These are phyloP conservation scores for Metschnikowia kunwiensis DNA, from an alignment of 805 yeast genomes.

Conservation along the genomic window DNA sequence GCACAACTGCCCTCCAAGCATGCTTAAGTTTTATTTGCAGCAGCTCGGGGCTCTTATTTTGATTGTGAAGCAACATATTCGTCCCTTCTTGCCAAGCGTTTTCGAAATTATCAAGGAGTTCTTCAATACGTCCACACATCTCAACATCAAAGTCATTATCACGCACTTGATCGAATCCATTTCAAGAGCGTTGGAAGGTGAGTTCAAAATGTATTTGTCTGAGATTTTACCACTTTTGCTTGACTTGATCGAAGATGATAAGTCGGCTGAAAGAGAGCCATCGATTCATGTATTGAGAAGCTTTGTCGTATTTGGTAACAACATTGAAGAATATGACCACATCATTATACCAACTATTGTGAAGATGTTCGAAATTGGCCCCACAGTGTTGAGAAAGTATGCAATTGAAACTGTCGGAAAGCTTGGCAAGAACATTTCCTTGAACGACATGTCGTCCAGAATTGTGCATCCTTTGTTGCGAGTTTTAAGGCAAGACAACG, in stretches of 20 bases:
- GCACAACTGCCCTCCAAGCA: constrained; percentile 72
- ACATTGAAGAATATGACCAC: constrained; percentile 84
- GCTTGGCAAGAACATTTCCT: constrained; percentile 64
- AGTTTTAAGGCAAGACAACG: constrained; percentile 51
- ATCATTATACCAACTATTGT: constrained; percentile 85
- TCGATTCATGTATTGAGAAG: constrained; percentile 75
- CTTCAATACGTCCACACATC: constrained; percentile 47
- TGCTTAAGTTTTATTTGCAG: constrained; percentile 85
- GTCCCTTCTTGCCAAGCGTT: constrained; percentile 76
- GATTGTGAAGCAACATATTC: constrained; percentile 85
- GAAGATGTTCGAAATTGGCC: constrained; percentile 69
- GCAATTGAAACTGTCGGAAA: constrained; percentile 84
- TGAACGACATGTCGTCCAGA: constrained; percentile 86
- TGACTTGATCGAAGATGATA: constrained; percentile 72
- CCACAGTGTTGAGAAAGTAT: constrained; percentile 59
- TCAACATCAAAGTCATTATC: constrained; percentile 69
- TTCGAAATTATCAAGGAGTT: constrained; percentile 74
- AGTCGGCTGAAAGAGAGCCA: constrained; percentile 55
- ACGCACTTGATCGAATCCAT: constrained; percentile 79
- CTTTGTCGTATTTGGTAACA: constrained; percentile 81
- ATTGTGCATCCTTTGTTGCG: constrained; percentile 84
- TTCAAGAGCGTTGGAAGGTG: constrained; percentile 85
- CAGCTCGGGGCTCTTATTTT: constrained; percentile 76
- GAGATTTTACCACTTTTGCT: constrained; percentile 72
- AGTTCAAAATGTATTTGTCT: constrained; percentile 81